phyloP scores from a whole-genome alignment of 2,329 filamentous ascomycete species.

The Aspergillus spinulosporus region DNA sequence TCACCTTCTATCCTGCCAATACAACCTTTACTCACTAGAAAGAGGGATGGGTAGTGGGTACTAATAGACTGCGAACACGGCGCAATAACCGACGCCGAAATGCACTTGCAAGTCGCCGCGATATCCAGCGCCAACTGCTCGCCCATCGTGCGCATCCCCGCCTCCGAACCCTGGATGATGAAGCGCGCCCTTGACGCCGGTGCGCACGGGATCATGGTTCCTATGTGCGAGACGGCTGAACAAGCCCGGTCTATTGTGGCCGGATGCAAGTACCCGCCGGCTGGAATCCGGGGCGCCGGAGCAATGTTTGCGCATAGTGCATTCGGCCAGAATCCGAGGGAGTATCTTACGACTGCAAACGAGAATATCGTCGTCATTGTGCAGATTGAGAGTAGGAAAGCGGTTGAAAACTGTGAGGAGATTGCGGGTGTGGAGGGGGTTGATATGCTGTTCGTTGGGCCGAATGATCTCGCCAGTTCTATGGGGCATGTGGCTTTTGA shows the following conservation, averaged over 20 bases:
- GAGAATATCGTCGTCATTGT: not conserved
- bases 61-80: slow-evolving; percentile 28
- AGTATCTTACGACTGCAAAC: slow-evolving; percentile 4
- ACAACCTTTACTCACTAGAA: not conserved
- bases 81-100: slow-evolving; percentile 21
- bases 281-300: slow-evolving; percentile 30
- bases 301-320: not conserved
- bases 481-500: slow-evolving; percentile 3
- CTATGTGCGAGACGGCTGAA: slow-evolving; percentile 35
- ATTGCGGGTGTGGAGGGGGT: slow-evolving; percentile 28
- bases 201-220: slow-evolving; percentile 30
- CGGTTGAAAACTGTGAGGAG: slow-evolving; percentile 42
- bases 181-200: slow-evolving; percentile 32
- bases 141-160: slow-evolving; percentile 27
- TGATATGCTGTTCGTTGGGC: slow-evolving; percentile 40
- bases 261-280: slow-evolving; percentile 28
- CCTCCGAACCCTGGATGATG: slow-evolving; percentile 24
- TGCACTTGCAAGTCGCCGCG: slow-evolving; percentile 31
- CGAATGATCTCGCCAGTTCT: slow-evolving; percentile 32
- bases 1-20: not conserved
- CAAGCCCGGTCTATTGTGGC: slow-evolving; percentile 17
- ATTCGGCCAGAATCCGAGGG: not conserved
- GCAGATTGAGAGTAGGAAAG: slow-evolving; percentile 15
- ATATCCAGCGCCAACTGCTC: slow-evolving; percentile 30
- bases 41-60: slow-evolving; percentile 13